Evolutionary conservation across 2,329 filamentous ascomycete species (phyloP).

Genomic region (Penicillium sp.): DNA sequence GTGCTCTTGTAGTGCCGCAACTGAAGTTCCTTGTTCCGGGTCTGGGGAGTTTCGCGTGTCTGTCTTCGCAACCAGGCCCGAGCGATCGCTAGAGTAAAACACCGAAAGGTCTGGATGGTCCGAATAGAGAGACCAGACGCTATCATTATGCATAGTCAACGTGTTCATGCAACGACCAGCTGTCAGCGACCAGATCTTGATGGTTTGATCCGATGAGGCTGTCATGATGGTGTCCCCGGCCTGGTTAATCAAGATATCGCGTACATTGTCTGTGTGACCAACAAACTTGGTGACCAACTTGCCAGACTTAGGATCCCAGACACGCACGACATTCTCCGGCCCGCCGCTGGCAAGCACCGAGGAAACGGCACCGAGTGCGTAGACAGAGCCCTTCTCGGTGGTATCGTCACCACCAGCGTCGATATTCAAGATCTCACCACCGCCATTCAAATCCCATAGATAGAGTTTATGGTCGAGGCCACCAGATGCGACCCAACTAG

Average conservation of each 20-base stretch:
- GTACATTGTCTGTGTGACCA: slow-evolving; percentile 92
- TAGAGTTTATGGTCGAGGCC: slow-evolving; percentile 90
- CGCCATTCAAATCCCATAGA: slow-evolving; percentile 90
- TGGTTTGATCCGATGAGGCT: slow-evolving; percentile 91
- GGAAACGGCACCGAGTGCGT: slow-evolving; percentile 79
- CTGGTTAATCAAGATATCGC: slow-evolving; percentile 86
- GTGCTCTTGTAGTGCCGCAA: slow-evolving; percentile 91
- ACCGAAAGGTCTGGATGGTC: slow-evolving; percentile 81
- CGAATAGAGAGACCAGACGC: slow-evolving; percentile 94
- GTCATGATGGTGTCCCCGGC: slow-evolving; percentile 91
- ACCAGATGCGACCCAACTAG: slow-evolving; percentile 90
- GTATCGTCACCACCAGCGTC: slow-evolving; percentile 76
- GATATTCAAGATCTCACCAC: slow-evolving; percentile 83
- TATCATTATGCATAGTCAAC: slow-evolving; percentile 98
- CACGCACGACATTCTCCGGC: slow-evolving; percentile 86
- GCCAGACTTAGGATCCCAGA: slow-evolving; percentile 89
- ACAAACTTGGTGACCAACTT: slow-evolving; percentile 95
- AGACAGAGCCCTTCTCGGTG: slow-evolving; percentile 89
- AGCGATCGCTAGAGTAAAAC: slow-evolving; percentile 94
- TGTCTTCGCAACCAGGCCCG: slow-evolving; percentile 93
- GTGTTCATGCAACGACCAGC: slow-evolving; percentile 97
- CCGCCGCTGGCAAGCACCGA: slow-evolving; percentile 89
- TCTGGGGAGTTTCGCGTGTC: slow-evolving; percentile 78
- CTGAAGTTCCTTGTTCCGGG: slow-evolving; percentile 83
- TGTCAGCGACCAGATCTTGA: slow-evolving; percentile 97